phyloP scores from a whole-genome alignment of 108 stramenopile species.

The Schizochytrium sp. region DNA sequence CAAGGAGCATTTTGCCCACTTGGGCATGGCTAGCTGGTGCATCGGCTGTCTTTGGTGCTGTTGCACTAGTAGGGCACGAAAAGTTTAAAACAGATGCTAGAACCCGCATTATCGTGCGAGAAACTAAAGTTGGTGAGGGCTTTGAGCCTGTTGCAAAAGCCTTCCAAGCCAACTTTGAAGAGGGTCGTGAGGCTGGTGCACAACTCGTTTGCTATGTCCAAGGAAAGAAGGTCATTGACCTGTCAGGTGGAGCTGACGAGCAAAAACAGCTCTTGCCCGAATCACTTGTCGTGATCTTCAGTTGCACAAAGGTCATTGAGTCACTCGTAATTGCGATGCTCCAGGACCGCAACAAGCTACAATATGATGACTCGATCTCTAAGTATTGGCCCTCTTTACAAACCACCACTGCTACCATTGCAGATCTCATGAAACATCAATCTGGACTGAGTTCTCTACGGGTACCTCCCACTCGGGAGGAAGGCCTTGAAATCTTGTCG shows the following conservation, averaged over 20 bases:
- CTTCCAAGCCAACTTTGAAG: constrained; percentile 36
- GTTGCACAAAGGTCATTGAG: constrained; percentile 51
- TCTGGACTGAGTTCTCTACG: not conserved
- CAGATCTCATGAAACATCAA: constrained; percentile 55
- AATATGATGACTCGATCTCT: constrained; percentile 38
- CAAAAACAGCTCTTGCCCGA: constrained; percentile 4
- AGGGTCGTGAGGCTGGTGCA: constrained; percentile 27
- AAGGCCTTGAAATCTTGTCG: not conserved
- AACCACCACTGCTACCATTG: not conserved
- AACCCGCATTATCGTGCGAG: no score
- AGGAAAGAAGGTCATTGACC: constrained; percentile 4
- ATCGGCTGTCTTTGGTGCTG: no score
- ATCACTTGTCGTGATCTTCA: not conserved
- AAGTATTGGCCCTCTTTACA: constrained; percentile 46
- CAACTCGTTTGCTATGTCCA: constrained; percentile 7
- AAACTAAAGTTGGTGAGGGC: not conserved
- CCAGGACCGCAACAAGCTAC: constrained; percentile 4
- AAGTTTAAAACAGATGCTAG: no score
- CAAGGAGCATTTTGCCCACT: no score
- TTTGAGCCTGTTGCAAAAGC: not conserved
- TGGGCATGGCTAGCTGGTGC: no score
- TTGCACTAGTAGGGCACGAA: no score
- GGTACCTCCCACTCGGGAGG: not conserved
- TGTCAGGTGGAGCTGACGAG: constrained; percentile 20
- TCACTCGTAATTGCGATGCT: constrained; percentile 52